Base-by-base conservation (phyloP, 495 filamentous ascomycete species). In the Eremomyces bilateralis region DNA sequence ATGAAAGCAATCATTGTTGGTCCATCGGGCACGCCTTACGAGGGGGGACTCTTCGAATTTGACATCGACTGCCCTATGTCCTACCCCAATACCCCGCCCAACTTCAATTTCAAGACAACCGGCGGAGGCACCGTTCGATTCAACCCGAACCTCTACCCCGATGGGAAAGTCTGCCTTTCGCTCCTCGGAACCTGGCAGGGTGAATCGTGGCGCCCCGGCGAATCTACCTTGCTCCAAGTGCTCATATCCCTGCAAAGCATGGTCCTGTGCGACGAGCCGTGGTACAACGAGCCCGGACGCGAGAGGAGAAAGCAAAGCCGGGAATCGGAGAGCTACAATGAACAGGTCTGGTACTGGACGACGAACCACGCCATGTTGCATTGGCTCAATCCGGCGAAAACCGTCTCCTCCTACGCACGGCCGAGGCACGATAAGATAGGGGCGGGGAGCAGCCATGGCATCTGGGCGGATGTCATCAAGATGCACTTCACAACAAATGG, bases 361-460 rank as follows among this genome's bases (percentile, higher is more conserved):
- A 33, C 67, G 20, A 40, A 47, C 15, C 46, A 60, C 37, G 67
- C 64, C 15, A 59, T 64, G 45, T 20, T 63, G 0, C 43, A 51
- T 30, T 72, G 65, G 65, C 42, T 69, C 5, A 35, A 51, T 72
- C 69, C 57, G 71, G 66, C 32, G 80, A 91, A 41, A 88, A 80
- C 54, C 82, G 90, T 36, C 81, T 67, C 40, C 82, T 63, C 32
- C 92, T 80, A 61, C 81, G 90, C 55, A 82, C 76, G 34, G 82
- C 79, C 84, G 83, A 94, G 13, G 74, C 79, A 25, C 81, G n/a
- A n/a, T n/a, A n/a, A n/a, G n/a, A n/a, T n/a, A n/a, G n/a, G n/a
- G n/a, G n/a, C n/a, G n/a, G n/a, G n/a, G n/a, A n/a, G n/a, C n/a
- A n/a, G n/a, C n/a, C n/a, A n/a, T n/a, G n/a, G n/a, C n/a, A n/a